phyloP scores from a whole-genome alignment of 345 rosid genomes.

The Chamaenerion angustifolium region DNA sequence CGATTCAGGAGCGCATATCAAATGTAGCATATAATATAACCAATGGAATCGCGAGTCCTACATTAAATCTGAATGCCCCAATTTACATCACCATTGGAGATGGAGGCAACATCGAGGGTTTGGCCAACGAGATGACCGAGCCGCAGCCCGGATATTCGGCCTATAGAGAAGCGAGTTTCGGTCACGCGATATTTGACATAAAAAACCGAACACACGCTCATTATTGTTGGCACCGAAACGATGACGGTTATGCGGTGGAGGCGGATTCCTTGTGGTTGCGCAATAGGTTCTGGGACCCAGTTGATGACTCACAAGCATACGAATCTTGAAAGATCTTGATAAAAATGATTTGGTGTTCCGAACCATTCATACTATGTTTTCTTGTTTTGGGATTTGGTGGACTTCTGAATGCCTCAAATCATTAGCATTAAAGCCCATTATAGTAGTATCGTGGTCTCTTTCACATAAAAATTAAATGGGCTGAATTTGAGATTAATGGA shows the following conservation, averaged over 20 bases:
- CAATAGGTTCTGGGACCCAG: slow-evolving; percentile 58
- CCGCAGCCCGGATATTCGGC: slow-evolving; percentile 91
- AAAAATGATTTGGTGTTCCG: too few relatives aligned
- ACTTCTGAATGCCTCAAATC: too few relatives aligned
- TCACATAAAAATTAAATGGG: too few relatives aligned
- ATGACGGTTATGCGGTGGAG: slow-evolving; percentile 61
- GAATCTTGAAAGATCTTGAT: too few relatives aligned
- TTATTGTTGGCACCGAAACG: slow-evolving; percentile 75
- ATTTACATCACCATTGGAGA: slow-evolving; percentile 55
- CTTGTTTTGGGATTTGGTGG: too few relatives aligned
- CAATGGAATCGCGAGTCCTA: slow-evolving; percentile 29
- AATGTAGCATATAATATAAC: slow-evolving; percentile 38
- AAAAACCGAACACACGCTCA: slow-evolving; percentile 76
- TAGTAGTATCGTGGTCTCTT: too few relatives aligned
- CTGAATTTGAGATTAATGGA: too few relatives aligned
- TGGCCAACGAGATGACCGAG: slow-evolving; percentile 50
- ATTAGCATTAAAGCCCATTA: too few relatives aligned
- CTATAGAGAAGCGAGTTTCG: slow-evolving; percentile 77
- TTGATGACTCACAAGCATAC: slow-evolving; percentile 30
- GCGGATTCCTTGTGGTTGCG: slow-evolving; percentile 76
- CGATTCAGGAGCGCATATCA: slow-evolving; percentile 36
- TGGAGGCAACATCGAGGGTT: slow-evolving; percentile 72
- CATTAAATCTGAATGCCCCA: slow-evolving; percentile 34
- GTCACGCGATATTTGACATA: slow-evolving; percentile 68
- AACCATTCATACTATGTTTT: too few relatives aligned